These are phyloP conservation scores for Corchorus olitorius DNA, from an alignment of 345 rosid genomes.

Conservation along the genomic window DNA sequence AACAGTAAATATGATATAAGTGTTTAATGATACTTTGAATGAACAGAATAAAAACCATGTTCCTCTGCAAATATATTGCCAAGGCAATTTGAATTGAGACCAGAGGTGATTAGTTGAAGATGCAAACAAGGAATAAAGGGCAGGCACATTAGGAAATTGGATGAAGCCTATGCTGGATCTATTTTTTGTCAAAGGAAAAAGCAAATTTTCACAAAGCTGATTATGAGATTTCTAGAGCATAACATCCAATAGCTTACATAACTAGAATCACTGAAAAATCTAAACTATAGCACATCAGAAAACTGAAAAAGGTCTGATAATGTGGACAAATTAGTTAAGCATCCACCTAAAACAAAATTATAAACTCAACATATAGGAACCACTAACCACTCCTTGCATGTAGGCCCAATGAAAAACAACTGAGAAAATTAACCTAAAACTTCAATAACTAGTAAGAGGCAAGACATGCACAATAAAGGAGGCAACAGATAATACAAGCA, in stretches of 20 bases:
- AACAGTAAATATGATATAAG: background rate
- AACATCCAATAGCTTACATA: background rate
- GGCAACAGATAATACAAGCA: too few species aligned
- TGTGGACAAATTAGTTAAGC: background rate
- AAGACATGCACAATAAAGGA: background rate
- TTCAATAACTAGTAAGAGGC: background rate
- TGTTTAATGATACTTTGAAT: background rate
- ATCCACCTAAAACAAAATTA: conserved; percentile 4
- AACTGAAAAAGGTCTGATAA: background rate
- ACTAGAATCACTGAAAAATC: background rate
- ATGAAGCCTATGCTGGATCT: background rate
- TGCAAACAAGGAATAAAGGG: background rate
- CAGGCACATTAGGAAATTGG: background rate
- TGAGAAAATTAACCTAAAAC: background rate
- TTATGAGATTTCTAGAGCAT: background rate
- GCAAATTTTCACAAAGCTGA: background rate
- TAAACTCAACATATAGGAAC: background rate
- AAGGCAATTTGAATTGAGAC: background rate
- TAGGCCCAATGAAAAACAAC: background rate
- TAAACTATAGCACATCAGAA: background rate
- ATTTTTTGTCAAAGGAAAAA: background rate
- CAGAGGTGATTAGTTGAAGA: background rate
- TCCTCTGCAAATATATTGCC: background rate
- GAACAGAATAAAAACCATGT: background rate
- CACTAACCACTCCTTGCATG: background rate